These are phyloP conservation scores for Scedosporium minutisporum DNA, from an alignment of 2,329 filamentous ascomycete genomes.

Conservation along the genomic window DNA sequence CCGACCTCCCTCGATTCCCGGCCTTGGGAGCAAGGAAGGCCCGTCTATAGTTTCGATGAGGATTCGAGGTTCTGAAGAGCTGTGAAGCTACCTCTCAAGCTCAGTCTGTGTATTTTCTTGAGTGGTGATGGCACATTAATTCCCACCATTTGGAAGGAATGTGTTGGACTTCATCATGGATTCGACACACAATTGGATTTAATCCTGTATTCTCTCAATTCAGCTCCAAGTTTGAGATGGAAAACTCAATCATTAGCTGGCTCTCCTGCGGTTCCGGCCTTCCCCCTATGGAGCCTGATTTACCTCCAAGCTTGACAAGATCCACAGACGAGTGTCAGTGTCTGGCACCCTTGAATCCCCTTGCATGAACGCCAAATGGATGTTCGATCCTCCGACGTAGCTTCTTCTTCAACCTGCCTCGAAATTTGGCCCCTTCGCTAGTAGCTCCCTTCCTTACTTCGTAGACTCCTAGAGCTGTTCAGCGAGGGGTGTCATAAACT, in stretches of 20 bases:
- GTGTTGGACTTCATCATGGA: background rate
- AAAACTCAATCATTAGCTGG: background rate
- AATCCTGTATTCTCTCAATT: too few species aligned
- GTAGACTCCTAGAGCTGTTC: background rate
- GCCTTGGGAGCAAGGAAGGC: background rate
- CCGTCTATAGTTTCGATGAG: background rate
- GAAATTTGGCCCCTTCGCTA: background rate
- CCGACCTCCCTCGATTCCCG: background rate
- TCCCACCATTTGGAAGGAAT: background rate
- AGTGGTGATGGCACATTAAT: background rate
- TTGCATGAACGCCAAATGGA: background rate
- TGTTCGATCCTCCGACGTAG: background rate
- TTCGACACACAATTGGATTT: background rate
- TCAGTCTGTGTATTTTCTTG: background rate
- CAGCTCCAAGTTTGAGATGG: background rate
- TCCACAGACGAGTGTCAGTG: slow-evolving; percentile 1
- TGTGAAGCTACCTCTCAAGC: background rate
- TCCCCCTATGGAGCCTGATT: background rate
- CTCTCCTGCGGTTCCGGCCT: background rate
- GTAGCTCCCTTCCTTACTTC: background rate
- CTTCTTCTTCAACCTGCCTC: background rate
- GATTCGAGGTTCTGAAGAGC: background rate
- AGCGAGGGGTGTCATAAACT: background rate
- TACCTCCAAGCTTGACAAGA: background rate
- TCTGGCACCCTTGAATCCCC: background rate